Conservation (phyloP, 768 basidiomycete genomes). For the Gymnopilus junonius region DNA sequence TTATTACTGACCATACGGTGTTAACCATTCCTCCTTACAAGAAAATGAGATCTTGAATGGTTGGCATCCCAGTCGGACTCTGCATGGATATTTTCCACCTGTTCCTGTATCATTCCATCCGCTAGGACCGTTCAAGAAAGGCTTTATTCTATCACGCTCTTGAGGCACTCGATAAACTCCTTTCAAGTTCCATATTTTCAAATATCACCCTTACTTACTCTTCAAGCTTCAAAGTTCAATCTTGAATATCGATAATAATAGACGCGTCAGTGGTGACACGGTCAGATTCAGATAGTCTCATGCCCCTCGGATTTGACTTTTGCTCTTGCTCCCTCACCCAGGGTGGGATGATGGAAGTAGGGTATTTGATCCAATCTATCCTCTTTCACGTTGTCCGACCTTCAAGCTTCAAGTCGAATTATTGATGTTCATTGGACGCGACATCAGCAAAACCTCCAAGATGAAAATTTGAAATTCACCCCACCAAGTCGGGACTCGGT, state of each 20-base stretch:
- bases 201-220: not conserved
- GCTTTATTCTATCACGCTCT: not conserved
- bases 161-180: not conserved
- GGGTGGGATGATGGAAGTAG: constrained; percentile 4
- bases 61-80: not conserved
- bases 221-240: not conserved
- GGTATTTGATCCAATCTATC: not conserved
- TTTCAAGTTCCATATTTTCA: not conserved
- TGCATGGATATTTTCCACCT: not conserved
- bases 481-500: not conserved
- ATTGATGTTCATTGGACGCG: not conserved
- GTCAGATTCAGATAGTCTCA: not conserved
- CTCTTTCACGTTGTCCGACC: not conserved
- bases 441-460: not conserved
- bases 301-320: not conserved
- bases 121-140: not conserved
- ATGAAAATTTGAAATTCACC: not conserved
- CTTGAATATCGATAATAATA: not conserved
- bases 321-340: constrained; percentile 1
- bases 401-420: no score
- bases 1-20: not conserved
- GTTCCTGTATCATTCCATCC: not conserved
- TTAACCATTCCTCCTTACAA: constrained; percentile 2
- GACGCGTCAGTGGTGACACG: not conserved
- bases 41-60: constrained; percentile 2